Conservation (phyloP, 129 eudicot species). For the Artemisia argyi region DNA sequence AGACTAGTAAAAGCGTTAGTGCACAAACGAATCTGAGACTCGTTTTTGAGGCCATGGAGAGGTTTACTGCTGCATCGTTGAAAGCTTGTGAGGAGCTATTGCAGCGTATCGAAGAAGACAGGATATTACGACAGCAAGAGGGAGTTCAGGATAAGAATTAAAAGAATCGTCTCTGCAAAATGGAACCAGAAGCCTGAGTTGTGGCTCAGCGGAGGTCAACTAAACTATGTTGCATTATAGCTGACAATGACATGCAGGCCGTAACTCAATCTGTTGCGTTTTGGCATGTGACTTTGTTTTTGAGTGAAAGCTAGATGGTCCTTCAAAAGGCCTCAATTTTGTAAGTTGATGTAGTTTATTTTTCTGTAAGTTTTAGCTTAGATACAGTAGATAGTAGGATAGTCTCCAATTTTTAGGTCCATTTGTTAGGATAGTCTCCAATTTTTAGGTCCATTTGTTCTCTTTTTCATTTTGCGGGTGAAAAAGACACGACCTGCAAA, state of each 20-base stretch:
- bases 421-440: conserved; percentile 10
- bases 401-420: conserved; percentile 21
- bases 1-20: conserved; percentile 68
- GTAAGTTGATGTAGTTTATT: conserved; percentile 33
- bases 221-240: not conserved
- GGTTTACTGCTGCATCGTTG: conserved; percentile 61
- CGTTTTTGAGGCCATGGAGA: conserved; percentile 85
- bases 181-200: not conserved
- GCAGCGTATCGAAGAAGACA: conserved; percentile 74
- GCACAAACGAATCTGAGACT: conserved; percentile 77
- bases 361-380: conserved; percentile 25
- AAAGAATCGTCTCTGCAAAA: not conserved
- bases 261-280: not conserved
- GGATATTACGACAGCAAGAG: conserved; percentile 38
- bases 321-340: conserved; percentile 31
- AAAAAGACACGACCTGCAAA: conserved; percentile 1
- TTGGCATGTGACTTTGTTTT: not conserved
- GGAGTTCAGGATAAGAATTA: conserved; percentile 21
- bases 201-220: conserved; percentile 6
- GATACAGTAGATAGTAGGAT: conserved; percentile 10
- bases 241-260: not conserved
- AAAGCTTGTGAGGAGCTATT: conserved; percentile 80
- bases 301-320: conserved; percentile 10
- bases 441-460: conserved; percentile 23
- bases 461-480: conserved; percentile 16